Base-by-base conservation (phyloP, 1,284 basidiomycete species). In the Fomitiporia mediterranea region DNA sequence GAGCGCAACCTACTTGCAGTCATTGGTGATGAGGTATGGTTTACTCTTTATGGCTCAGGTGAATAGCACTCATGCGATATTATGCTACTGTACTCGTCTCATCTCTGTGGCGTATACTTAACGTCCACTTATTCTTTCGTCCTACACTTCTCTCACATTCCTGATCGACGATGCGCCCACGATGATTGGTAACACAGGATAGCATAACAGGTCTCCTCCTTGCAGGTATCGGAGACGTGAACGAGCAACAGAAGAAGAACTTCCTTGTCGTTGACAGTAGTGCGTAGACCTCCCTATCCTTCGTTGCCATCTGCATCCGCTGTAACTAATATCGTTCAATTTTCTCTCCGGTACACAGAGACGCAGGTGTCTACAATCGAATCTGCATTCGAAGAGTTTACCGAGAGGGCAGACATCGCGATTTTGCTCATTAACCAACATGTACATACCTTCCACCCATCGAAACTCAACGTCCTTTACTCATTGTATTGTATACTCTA, bases 391-490 rank as follows among this genome's bases (percentile, higher is more conserved):
- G 84, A 94, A 66, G 92, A 95, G 60, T 97, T 88, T 72, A 97
- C 92, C 1, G 84, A 92, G 69, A 83, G 94, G 59, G 89, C 88
- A 68, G 95, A 98, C 66, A 88, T 98, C 60, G 94, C 94, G 35
- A 97, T 98, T 63, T 75, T 98, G 15, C 78, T 98, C 63, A 97
- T 98, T 67, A 98, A 98, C 76, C 94, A 98, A 69, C 94, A 98
- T 76, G 94, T 94, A 61, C 63, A 86, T 69, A 11, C 32, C 11
- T 27, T 9, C 43, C 28, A 28, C 27, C 21, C 42, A 9, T 4
- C n/a, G n/a, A 30, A 23, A 9, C 4, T 30, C 27, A 46, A 34
- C 13, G 32, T 34, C 32, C 32, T 34, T 13, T 13, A 6, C 6
- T 30, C 25, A 9, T 25, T 28, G 0, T 53, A 21, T 53, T 55